Conservation (phyloP, 2,329 filamentous ascomycete genomes). For the Corinectria fuckeliana region DNA sequence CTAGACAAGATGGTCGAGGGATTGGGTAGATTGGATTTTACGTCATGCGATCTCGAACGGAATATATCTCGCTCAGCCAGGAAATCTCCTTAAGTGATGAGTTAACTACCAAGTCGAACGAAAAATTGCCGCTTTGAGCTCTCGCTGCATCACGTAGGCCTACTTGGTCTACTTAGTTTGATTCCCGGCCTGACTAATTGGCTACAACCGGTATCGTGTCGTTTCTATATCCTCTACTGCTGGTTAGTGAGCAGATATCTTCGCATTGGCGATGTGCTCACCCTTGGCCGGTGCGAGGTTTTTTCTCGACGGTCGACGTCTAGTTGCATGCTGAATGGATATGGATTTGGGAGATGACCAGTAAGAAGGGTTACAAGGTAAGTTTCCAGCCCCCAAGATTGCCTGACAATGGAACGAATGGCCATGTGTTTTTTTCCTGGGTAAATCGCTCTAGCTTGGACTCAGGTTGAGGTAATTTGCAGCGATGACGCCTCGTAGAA, state of each 20-base stretch:
- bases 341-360: not conserved
- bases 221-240: not conserved
- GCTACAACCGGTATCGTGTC: not conserved
- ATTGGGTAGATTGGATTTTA: conserved; percentile 5
- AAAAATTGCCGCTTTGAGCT: not conserved
- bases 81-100: not conserved
- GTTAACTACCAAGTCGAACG: not conserved
- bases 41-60: conserved; percentile 7
- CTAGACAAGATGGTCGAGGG: not conserved
- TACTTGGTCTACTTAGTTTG: too few relatives aligned
- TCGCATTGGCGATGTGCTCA: not conserved
- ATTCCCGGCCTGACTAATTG: not conserved
- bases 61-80: not conserved
- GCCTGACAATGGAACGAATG: too few relatives aligned
- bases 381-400: too few relatives aligned
- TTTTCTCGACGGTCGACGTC: not conserved
- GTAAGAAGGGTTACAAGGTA: too few relatives aligned
- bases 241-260: not conserved
- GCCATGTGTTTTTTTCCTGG: not conserved
- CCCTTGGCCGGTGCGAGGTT: not conserved
- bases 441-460: not conserved
- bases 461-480: too few relatives aligned
- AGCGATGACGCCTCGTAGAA: too few relatives aligned
- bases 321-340: not conserved
- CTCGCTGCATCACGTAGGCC: not conserved